phyloP scores from a whole-genome alignment of 306 rosid genomes.

The Senna tora region DNA sequence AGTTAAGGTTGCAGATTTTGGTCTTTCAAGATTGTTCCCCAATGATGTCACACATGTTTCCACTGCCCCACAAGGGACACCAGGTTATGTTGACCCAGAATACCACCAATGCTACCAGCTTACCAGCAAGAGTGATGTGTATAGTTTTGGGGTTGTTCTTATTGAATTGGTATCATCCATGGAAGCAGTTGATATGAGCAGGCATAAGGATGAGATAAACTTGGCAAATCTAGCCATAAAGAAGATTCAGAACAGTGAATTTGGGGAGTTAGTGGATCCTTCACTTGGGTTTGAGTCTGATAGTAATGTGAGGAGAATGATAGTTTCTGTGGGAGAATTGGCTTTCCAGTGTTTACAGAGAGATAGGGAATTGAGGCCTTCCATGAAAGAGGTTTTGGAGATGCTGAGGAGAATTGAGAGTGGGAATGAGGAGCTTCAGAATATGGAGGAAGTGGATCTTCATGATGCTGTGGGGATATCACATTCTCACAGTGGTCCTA shows the following conservation, averaged over 20 bases:
- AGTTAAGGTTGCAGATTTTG: constrained; percentile 75
- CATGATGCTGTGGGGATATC: constrained; percentile 7
- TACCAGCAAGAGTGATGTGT: constrained; percentile 70
- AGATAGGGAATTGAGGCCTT: constrained; percentile 67
- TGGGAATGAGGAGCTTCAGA: constrained; percentile 31
- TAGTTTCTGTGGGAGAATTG: constrained; percentile 57
- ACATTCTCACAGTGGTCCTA: background rate
- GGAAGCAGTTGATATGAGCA: constrained; percentile 64
- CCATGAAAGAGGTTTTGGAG: constrained; percentile 64
- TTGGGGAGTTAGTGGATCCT: constrained; percentile 54
- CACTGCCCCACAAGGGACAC: constrained; percentile 75
- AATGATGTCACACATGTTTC: constrained; percentile 63
- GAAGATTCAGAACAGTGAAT: constrained; percentile 52
- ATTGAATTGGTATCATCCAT: constrained; percentile 64
- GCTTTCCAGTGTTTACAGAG: constrained; percentile 69
- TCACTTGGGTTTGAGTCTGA: constrained; percentile 53
- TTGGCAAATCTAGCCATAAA: constrained; percentile 54
- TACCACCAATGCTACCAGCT: constrained; percentile 67
- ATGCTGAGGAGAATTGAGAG: constrained; percentile 45
- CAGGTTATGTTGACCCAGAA: constrained; percentile 74
- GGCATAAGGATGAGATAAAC: constrained; percentile 63
- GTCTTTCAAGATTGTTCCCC: constrained; percentile 67
- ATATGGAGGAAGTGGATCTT: constrained; percentile 24
- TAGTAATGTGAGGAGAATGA: constrained; percentile 46
- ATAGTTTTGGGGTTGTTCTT: constrained; percentile 69